A percentile compares a stretch with the other conserved stretches of the same genome.
Conservation (phyloP, 495 filamentous ascomycete species). For the Xylaria sp. region DNA sequence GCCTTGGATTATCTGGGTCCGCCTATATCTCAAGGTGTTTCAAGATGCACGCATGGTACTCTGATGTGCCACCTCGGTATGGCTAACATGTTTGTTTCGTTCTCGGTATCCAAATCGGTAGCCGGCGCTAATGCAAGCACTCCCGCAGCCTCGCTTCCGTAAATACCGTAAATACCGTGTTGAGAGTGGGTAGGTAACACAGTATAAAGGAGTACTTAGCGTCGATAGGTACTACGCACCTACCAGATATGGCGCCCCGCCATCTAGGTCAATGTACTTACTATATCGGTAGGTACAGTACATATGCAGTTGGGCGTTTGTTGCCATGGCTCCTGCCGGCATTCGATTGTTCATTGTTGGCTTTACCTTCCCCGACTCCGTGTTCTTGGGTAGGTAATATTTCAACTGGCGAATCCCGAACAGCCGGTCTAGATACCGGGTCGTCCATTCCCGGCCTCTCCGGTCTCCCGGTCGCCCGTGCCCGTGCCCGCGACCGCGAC, state of each 20-base stretch:
- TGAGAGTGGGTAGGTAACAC: no score
- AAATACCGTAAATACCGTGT: background rate
- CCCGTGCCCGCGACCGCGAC: no score
- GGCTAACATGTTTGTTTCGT: background rate
- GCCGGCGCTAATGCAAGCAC: constrained; percentile 31
- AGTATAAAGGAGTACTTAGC: no score
- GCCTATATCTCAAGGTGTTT: background rate
- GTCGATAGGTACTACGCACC: no score
- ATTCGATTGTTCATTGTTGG: background rate
- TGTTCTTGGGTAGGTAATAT: background rate
- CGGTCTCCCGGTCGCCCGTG: background rate
- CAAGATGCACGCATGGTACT: background rate
- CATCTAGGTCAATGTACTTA: background rate
- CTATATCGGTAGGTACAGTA: no score
- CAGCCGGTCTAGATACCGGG: background rate
- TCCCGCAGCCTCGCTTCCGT: background rate
- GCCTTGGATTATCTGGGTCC: background rate
- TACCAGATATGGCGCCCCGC: no score
- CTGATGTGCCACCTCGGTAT: background rate
- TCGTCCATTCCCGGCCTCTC: background rate
- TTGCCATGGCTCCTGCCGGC: no score
- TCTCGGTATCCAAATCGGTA: background rate
- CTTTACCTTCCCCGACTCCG: background rate
- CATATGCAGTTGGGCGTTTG: no score
- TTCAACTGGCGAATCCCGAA: background rate